Conservation (phyloP, 2,329 filamentous ascomycete genomes). For the Aspergillus pseudoviridinutans region DNA sequence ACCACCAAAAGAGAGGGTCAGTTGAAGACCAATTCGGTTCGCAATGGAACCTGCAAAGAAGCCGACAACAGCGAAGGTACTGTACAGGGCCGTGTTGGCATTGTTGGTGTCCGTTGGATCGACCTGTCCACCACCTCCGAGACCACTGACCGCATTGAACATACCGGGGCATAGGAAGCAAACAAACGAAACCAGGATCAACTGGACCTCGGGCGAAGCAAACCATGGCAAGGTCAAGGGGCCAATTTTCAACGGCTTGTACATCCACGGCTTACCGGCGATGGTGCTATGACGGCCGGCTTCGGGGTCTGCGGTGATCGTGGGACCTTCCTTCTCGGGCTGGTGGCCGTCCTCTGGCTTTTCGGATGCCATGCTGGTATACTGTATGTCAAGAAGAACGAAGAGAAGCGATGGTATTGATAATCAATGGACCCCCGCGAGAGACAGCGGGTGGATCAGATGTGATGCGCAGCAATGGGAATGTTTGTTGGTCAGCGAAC, state of each 20-base stretch:
- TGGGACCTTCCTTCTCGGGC: conserved; percentile 14
- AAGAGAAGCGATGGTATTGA: background rate
- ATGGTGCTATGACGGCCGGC: conserved; percentile 16
- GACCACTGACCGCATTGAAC: conserved; percentile 64
- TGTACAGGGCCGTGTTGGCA: conserved; percentile 68
- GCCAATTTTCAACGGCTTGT: conserved; percentile 57
- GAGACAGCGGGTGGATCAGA: background rate
- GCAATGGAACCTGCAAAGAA: conserved; percentile 57
- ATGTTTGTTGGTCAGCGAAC: background rate
- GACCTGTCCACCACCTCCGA: conserved; percentile 62
- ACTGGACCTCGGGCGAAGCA: conserved; percentile 68
- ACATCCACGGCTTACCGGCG: conserved; percentile 57
- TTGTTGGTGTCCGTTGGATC: conserved; percentile 58
- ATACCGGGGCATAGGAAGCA: conserved; percentile 71
- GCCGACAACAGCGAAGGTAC: conserved; percentile 63
- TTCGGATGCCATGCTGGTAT: conserved; percentile 9
- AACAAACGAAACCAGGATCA: conserved; percentile 66
- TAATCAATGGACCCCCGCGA: background rate
- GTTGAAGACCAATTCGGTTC: conserved; percentile 42
- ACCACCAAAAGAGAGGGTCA: conserved; percentile 44
- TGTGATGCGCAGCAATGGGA: background rate
- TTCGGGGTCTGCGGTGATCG: conserved; percentile 21
- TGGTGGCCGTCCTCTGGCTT: conserved; percentile 6
- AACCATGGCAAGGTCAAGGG: conserved; percentile 59
- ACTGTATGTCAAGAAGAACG: background rate